phyloP scores from a whole-genome alignment of 2,329 filamentous ascomycete genomes.

The Neofusicoccum umdonicola region DNA sequence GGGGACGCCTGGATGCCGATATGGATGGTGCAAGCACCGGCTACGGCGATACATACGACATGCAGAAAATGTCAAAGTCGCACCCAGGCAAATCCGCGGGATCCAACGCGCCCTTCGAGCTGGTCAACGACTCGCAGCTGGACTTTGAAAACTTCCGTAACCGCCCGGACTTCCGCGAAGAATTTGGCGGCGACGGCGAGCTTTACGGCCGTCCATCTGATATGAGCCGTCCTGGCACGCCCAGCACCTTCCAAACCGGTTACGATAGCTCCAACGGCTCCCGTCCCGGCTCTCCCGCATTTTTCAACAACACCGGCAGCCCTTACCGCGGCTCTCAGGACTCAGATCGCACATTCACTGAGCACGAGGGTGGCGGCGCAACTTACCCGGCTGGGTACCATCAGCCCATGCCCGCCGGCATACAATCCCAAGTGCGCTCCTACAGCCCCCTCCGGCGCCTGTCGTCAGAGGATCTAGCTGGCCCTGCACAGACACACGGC shows the following conservation, averaged over 20 bases:
- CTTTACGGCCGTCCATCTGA: conserved; percentile 48
- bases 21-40: conserved; percentile 59
- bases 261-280: conserved; percentile 25
- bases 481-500: not conserved
- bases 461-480: conserved; percentile 1
- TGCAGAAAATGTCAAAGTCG: conserved; percentile 71
- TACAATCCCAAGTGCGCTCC: conserved; percentile 34
- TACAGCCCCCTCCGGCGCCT: conserved; percentile 33
- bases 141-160: conserved; percentile 94
- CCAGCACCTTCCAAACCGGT: conserved; percentile 39
- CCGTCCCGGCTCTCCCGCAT: not conserved
- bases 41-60: conserved; percentile 77
- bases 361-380: conserved; percentile 18
- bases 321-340: conserved; percentile 25
- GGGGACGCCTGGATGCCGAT: conserved; percentile 70
- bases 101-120: conserved; percentile 66
- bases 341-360: conserved; percentile 23
- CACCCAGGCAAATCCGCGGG: conserved; percentile 54
- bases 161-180: conserved; percentile 79
- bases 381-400: conserved; percentile 50
- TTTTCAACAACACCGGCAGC: not conserved
- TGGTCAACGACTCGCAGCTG: conserved; percentile 80
- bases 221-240: conserved; percentile 58
- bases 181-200: conserved; percentile 71
- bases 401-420: conserved; percentile 36